These are phyloP conservation scores for Tetrahymena borealis DNA, from an alignment of 73 alveolate species.

Conservation along the genomic window DNA sequence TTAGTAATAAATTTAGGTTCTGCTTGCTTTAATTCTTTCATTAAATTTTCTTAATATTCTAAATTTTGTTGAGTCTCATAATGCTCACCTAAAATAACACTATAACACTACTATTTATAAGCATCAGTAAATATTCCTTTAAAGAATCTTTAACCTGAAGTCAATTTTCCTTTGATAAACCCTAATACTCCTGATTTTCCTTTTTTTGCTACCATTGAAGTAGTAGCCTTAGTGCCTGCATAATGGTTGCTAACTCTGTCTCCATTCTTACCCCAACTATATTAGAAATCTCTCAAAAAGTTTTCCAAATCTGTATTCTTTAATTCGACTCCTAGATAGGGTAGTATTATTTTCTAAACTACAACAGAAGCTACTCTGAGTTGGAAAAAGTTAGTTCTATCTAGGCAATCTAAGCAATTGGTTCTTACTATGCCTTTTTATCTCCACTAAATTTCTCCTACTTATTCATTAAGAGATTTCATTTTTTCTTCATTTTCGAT, in stretches of 20 bases:
- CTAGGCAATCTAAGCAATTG: conserved; percentile 88
- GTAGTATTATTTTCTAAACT: conserved; percentile 6
- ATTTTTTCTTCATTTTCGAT: conserved; percentile 19
- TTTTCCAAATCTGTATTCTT: conserved; percentile 6
- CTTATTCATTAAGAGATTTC: conserved; percentile 9
- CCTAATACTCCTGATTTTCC: conserved; percentile 88
- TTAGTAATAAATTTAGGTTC: neutral
- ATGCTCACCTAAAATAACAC: neutral
- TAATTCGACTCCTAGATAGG: conserved; percentile 9
- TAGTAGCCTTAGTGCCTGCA: conserved; percentile 94
- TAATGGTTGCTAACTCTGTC: conserved; percentile 80
- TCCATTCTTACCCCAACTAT: conserved; percentile 94
- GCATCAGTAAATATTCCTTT: conserved; percentile 10
- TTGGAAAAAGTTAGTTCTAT: conserved; percentile 72
- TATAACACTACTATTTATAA: neutral
- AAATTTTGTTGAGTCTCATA: neutral
- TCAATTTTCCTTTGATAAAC: neutral
- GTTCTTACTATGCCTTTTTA: conserved; percentile 82
- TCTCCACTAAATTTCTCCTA: conserved; percentile 8
- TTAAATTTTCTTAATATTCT: neutral
- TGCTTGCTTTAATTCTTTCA: neutral
- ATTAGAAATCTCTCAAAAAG: conserved; percentile 47
- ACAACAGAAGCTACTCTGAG: conserved; percentile 17
- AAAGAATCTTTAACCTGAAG: conserved; percentile 24
- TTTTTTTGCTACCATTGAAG: conserved; percentile 83